These are phyloP conservation scores for Microsporum audouinii DNA, from an alignment of 2,329 filamentous ascomycete species.

Conservation along the genomic window DNA sequence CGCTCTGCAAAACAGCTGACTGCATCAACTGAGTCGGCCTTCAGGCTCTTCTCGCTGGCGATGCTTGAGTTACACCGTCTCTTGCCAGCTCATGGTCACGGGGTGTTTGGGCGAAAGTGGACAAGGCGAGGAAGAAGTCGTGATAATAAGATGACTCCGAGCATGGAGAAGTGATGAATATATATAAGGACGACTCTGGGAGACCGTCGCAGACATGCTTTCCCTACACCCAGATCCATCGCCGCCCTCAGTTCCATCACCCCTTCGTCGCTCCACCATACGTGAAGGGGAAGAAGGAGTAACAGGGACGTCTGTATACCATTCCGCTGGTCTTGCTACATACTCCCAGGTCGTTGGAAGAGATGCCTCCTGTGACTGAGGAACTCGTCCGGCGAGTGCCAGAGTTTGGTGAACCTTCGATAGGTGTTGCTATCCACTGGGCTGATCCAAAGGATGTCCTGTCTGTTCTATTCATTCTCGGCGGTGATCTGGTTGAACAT, in stretches of 20 bases:
- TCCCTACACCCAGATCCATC: background rate
- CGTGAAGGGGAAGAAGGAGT: background rate
- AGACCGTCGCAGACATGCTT: background rate
- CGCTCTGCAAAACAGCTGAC: background rate
- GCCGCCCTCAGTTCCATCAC: background rate
- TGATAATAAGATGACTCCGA: background rate
- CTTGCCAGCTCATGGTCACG: background rate
- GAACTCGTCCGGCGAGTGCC: background rate
- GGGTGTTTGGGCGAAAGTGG: background rate
- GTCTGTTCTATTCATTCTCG: slow-evolving; percentile 4
- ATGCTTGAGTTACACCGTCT: background rate
- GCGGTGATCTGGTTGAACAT: slow-evolving; percentile 23
- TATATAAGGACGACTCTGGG: background rate
- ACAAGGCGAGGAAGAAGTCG: background rate
- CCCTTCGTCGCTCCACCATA: background rate
- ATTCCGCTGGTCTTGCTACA: background rate
- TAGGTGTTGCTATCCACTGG: background rate
- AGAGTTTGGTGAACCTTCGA: background rate
- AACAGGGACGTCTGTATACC: background rate
- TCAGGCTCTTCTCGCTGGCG: background rate
- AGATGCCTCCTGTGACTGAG: background rate
- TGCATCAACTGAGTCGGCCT: slow-evolving; percentile 1
- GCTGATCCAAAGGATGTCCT: background rate
- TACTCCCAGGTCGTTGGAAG: background rate
- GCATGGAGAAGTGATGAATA: background rate